Evolutionary conservation across 2,329 filamentous ascomycete genomes (phyloP), one percentile per base, ranked within the genome.

Genomic region (Colletotrichum sp.): DNA sequence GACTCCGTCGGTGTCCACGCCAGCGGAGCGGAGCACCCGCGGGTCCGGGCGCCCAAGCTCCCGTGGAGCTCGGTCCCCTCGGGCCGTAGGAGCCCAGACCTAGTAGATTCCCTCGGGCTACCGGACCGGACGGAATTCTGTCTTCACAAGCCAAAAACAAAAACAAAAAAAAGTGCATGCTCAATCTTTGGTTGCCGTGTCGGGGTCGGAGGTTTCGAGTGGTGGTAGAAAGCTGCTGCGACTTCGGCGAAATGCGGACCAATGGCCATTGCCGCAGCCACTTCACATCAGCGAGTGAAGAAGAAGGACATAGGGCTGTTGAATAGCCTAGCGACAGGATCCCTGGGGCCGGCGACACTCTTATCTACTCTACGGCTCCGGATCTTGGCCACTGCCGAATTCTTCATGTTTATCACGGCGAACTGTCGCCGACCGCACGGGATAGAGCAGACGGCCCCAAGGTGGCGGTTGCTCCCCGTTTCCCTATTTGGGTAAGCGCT

Each of bases 401-500:
- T n/a, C 6, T 29, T 66, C 36, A 31, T 43, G 29, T 65, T 43
- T 55, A 57, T 70, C 54, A 43, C 31, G 31, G 11, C 66, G 16
- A 63, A 21, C 55, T 29, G 43, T 61, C 36, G 47, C 27, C n/a
- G 34, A 66, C 31, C 38, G 43, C n/a, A 51, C 12, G 43, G 33
- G 57, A 64, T 69, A 71, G 34, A 34, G 43, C n/a, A 31, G 61
- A 55, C 68, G 59, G 38, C 54, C 57, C 38, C 68, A 21, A 74
- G n/a, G 72, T 74, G 63, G 51, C 29, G 34, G 68, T 72, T 74
- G 70, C 69, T 74, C 36, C 69, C 70, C 18, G 63, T 71, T 74
- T 74, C 64, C 72, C 72, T 74, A 63, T 67, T 74, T 33, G 68
- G 68, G 72, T 67, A 74, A 74, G 72, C 72, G 68, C 51, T 58